phyloP scores from a whole-genome alignment of 768 basidiomycete genomes.

The Coprinellus micaceus region DNA sequence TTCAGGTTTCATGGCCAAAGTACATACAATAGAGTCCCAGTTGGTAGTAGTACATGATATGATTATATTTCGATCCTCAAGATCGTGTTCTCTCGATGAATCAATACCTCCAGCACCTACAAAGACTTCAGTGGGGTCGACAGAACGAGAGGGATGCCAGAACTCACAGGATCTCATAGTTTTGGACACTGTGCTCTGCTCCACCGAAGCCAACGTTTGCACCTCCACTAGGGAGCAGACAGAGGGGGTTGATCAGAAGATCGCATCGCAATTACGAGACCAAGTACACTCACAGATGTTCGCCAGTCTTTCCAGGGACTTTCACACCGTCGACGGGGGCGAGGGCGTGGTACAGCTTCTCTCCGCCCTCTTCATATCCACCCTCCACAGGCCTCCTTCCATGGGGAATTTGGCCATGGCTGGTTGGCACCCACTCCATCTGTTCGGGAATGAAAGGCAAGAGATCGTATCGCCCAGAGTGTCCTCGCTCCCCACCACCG shows the following conservation, averaged over 20 bases:
- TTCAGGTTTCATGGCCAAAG: no score
- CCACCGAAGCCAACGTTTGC: constrained; percentile 47
- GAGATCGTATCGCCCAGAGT: constrained; percentile 69
- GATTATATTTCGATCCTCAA: no score
- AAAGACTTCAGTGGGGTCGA: background rate
- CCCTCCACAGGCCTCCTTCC: constrained; percentile 64
- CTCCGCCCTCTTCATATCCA: constrained; percentile 69
- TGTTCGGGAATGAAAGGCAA: constrained; percentile 60
- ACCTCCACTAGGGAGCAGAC: constrained; percentile 29
- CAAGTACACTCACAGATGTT: constrained; percentile 70
- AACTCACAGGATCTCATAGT: constrained; percentile 50
- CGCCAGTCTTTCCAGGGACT: constrained; percentile 74
- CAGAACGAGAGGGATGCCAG: no score
- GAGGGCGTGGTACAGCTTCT: constrained; percentile 65
- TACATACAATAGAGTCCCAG: no score
- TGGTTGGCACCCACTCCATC: constrained; percentile 74
- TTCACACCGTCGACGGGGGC: constrained; percentile 45
- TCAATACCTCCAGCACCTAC: constrained; percentile 36
- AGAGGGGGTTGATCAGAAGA: background rate
- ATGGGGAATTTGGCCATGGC: constrained; percentile 54
- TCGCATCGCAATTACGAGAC: background rate
- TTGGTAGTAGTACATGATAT: no score
- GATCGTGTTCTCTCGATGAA: no score
- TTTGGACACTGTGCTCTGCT: constrained; percentile 33
- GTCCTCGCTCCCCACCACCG: constrained; percentile 56